These are phyloP conservation scores for Aspergillus brunneoviolaceus DNA, from an alignment of 2,329 filamentous ascomycete genomes.

Conservation along the genomic window DNA sequence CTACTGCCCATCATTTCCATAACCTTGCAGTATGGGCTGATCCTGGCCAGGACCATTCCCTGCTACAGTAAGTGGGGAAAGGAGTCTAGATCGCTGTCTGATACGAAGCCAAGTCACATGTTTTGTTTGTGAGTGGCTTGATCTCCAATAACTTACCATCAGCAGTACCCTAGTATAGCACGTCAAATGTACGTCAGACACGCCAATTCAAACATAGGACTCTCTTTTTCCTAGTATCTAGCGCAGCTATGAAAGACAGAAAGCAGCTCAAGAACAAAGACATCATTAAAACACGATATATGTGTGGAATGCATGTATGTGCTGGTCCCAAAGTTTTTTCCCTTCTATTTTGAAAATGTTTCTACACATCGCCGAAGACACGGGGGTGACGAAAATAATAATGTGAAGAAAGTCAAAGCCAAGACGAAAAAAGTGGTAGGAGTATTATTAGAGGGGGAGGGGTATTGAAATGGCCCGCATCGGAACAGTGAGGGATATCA, in stretches of 20 bases:
- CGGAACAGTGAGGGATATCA: slow-evolving; percentile 47
- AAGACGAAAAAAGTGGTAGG: slow-evolving; percentile 21
- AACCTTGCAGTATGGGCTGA: background rate
- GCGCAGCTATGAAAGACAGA: background rate
- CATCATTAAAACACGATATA: slow-evolving; percentile 3
- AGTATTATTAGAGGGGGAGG: slow-evolving; percentile 30
- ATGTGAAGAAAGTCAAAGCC: slow-evolving; percentile 8
- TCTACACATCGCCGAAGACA: slow-evolving; percentile 16
- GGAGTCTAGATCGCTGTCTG: background rate
- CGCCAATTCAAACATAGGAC: background rate
- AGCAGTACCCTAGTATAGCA: background rate
- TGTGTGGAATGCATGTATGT: slow-evolving; percentile 4
- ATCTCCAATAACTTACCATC: background rate
- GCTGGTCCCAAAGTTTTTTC: slow-evolving; percentile 12
- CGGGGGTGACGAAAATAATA: slow-evolving; percentile 1
- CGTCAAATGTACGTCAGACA: background rate
- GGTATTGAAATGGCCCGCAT: slow-evolving; percentile 32
- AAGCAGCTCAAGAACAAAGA: background rate
- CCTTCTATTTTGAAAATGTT: slow-evolving; percentile 18
- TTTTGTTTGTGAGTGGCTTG: background rate
- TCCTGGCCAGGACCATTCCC: background rate
- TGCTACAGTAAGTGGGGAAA: background rate
- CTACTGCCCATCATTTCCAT: no score
- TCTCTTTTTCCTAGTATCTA: background rate
- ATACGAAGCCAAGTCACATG: background rate